These are phyloP conservation scores for Talaromyces marneffei DNA, from an alignment of 2,329 filamentous ascomycete species.

Conservation along the genomic window DNA sequence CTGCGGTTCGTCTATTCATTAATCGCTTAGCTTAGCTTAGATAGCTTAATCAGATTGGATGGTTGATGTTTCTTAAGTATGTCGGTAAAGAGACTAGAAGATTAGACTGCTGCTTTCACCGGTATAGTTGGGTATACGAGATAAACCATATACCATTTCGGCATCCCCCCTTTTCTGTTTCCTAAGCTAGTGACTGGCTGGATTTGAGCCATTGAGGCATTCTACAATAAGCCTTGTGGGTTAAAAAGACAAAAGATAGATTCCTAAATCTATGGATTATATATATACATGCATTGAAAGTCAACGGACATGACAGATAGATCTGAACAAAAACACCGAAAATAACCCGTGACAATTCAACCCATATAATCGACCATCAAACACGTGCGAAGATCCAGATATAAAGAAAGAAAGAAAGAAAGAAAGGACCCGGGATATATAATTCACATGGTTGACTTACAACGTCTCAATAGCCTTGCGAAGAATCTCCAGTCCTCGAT, in stretches of 20 bases:
- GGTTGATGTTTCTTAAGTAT: neutral
- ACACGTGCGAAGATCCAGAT: neutral
- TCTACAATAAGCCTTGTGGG: too few relatives aligned
- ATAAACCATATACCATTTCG: too few relatives aligned
- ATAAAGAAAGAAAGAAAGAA: neutral
- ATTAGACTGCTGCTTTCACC: neutral
- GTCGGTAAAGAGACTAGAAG: neutral
- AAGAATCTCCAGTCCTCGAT: constrained; percentile 52
- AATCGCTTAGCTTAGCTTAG: neutral
- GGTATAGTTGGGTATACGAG: too few relatives aligned
- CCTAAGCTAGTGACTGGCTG: too few relatives aligned
- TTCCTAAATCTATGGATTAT: neutral
- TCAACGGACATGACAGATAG: neutral
- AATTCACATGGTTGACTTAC: neutral
- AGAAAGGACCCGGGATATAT: neutral
- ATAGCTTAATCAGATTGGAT: neutral
- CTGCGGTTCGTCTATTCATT: too few relatives aligned
- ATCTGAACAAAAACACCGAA: constrained; percentile 3
- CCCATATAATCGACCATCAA: neutral
- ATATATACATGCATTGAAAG: neutral
- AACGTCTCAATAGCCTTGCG: constrained; percentile 50
- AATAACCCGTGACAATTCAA: neutral
- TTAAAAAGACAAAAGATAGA: neutral
- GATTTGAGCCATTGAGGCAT: too few relatives aligned
- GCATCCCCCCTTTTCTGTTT: too few relatives aligned